phyloP scores from a whole-genome alignment of 73 alveolate species.

The Tetrahymena thermophila region DNA sequence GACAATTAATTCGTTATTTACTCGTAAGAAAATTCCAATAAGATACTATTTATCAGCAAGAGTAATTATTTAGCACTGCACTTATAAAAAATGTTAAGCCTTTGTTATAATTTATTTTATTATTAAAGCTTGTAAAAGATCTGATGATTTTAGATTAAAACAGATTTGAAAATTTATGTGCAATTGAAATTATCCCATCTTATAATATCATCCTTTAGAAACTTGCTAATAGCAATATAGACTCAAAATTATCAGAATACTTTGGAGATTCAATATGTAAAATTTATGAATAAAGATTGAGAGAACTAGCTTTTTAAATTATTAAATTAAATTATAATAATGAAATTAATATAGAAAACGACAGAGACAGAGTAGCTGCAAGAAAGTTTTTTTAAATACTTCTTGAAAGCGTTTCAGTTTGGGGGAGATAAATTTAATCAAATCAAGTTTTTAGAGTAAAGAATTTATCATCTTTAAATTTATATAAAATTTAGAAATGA shows the following conservation, averaged over 20 bases:
- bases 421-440: not conserved
- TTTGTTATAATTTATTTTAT: not conserved
- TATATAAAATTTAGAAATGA: too few species aligned
- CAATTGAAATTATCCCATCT: not conserved
- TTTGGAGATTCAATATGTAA: not conserved
- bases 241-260: not conserved
- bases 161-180: not conserved
- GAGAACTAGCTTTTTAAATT: not conserved
- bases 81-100: not conserved
- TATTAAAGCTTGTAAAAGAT: not conserved
- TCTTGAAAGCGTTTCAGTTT: not conserved
- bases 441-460: not conserved
- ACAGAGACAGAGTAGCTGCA: not conserved
- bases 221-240: not conserved
- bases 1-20: not conserved
- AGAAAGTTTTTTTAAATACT: not conserved
- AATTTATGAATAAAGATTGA: not conserved
- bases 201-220: not conserved
- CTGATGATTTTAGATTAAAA: not conserved
- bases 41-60: not conserved
- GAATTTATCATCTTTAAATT: not conserved
- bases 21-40: not conserved
- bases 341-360: not conserved
- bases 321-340: not conserved
- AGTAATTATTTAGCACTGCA: not conserved